Conservation (phyloP, 768 basidiomycete species). For the Rhodosporidiobolus sp. region DNA sequence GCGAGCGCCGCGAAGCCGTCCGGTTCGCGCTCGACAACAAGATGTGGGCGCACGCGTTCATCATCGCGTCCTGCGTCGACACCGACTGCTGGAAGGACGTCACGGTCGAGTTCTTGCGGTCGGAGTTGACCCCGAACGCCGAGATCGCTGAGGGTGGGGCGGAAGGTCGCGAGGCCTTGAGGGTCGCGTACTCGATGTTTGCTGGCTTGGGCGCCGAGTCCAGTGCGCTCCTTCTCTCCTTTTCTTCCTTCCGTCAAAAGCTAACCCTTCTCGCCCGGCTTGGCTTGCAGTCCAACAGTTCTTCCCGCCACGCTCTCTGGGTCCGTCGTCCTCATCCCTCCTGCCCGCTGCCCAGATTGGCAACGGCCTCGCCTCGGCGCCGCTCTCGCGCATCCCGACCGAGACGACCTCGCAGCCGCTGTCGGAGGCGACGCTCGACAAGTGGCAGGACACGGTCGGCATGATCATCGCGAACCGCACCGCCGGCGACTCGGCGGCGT, state of each 20-base stretch:
- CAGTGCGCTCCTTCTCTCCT: slow-evolving; percentile 54
- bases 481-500: slow-evolving; percentile 65
- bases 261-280: slow-evolving; percentile 2
- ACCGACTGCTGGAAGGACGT: slow-evolving; percentile 91
- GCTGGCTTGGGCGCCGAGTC: slow-evolving; percentile 76
- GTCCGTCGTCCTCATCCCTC: background rate
- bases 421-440: slow-evolving; percentile 62
- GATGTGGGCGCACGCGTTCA: slow-evolving; percentile 92
- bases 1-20: slow-evolving; percentile 81
- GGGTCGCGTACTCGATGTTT: slow-evolving; percentile 75
- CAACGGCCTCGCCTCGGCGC: background rate
- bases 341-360: slow-evolving; percentile 15
- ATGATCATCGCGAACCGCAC: slow-evolving; percentile 70
- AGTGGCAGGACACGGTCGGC: slow-evolving; percentile 82
- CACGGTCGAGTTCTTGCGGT: slow-evolving; percentile 74
- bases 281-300: slow-evolving; percentile 65
- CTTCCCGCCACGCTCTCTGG: slow-evolving; percentile 57
- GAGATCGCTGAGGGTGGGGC: slow-evolving; percentile 40
- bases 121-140: slow-evolving; percentile 60
- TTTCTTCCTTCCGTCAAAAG: slow-evolving; percentile 13
- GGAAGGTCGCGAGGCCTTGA: slow-evolving; percentile 68
- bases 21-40: slow-evolving; percentile 81
- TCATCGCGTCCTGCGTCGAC: slow-evolving; percentile 88
- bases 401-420: slow-evolving; percentile 56
- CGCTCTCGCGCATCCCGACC: slow-evolving; percentile 61